Base-by-base conservation (phyloP, 768 basidiomycete species). In the Termitomyces sp. region DNA sequence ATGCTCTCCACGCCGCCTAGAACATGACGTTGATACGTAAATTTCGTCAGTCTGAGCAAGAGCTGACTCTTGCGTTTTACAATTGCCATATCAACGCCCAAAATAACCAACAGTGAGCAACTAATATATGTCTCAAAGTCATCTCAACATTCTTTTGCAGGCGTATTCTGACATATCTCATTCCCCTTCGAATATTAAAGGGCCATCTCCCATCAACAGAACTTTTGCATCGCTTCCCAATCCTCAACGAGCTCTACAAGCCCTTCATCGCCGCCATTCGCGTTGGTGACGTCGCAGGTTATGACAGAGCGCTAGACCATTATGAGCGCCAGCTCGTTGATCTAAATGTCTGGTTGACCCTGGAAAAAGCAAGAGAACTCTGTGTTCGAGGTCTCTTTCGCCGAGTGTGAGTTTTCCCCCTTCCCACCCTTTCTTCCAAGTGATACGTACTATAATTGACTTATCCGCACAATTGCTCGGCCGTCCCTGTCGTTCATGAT, bases 331-430 rank as follows among this genome's bases (percentile, higher is more conserved):
- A 85, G 42, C 78, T 98, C 6, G 81, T 97, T n/a, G 87, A 90
- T 50, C 78, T 94, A 45, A 95, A 91, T 58, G 76, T 93, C 8
- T 94, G 87, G 79, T 77, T 97, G 12, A 87, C 88, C 1, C 74
- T 98, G 1, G 96, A 98, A 70, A 85, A 87, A 58, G 93, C 89
- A 9, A 74, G 96, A 40, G 94, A 97, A 68, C 77, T 91, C 4
- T 95, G 92, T 64, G 73, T 98, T 51, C 75, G 96, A 45, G 82
- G 89, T 8, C 70, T 96, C 34, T 93, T 98, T 71, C 78, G 88
- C 58, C 74, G 80, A 70, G 84, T 87, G 88, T 90, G 66, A 57
- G 85, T 79, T 4, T 19, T 24, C 43, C 42, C 37, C 11, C 34
- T 49, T n/a, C 15, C 17, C 17, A 21, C 0, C 17, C 32, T 43